Base-by-base conservation (phyloP, 148 eudicot genomes). In the Talinum fruticosum region DNA sequence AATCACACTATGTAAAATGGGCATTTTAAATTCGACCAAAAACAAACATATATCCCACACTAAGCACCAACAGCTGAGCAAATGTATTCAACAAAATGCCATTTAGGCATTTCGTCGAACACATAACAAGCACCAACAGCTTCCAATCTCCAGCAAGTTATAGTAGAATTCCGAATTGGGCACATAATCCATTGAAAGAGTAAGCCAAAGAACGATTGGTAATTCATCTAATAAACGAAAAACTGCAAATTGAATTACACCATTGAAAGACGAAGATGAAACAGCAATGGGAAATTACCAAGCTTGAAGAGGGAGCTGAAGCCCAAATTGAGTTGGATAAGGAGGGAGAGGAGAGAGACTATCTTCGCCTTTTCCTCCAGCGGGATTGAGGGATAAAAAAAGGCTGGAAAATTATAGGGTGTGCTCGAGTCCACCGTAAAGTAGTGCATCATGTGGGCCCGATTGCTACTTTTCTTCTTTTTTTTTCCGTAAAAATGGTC, bases 71-170 rank as follows among this genome's bases (percentile, higher is more conserved):
- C 12, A 0, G 0, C 24, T 57, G 38, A 6, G 51, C 14, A 71
- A 12, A 37, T 12, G 71, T 0, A 44, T 34, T n/a, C 45, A 3
- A 30, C 72, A 18, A 12, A 61, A 10, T 49, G 16, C 62, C 67
- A 41, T 30, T 24, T 41, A 10, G 3, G 51, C 79, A 75, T 80
- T 70, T 71, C 75, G 71, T 75, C 79, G 57, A 61, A 69, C 75
- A 69, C 35, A 61, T 54, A 51, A 37, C 15, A 47, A 7, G 71
- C 71, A 59, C 41, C 72, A 41, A 26, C 28, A 72, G 23, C 69
- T 66, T n/a, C 34, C 79, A 33, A 45, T 5, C 0, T 13, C 13
- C 23, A 68, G 35, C 14, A 36, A 10, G 4, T 29, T 49, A 67
- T n/a, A 34, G n/a, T 2, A 65, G 53, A 65, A 75, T 75, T 75